phyloP scores from a whole-genome alignment of 176 grass and related monocot species.

The Ampelocalamus luodianensis region DNA sequence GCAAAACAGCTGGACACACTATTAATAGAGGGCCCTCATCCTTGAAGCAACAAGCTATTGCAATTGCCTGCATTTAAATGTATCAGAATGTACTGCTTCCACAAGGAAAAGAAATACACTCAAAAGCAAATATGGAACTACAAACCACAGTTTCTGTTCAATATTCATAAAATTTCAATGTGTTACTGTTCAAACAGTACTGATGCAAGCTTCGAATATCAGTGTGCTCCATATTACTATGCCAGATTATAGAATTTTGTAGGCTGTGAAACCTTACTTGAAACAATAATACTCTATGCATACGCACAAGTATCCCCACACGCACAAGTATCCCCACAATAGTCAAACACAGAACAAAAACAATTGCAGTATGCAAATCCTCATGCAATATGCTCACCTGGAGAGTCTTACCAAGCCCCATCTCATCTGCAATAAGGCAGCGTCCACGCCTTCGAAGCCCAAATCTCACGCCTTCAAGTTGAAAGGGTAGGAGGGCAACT shows the following conservation, averaged over 20 bases:
- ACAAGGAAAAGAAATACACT: too few species aligned
- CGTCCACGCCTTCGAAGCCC: constrained; percentile 74
- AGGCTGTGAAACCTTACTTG: constrained; percentile 14
- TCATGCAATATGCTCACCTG: constrained; percentile 57
- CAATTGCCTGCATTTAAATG: constrained; percentile 66
- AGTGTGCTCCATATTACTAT: too few species aligned
- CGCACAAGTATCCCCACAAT: neutral
- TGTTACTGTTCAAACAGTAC: too few species aligned
- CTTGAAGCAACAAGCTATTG: constrained; percentile 90
- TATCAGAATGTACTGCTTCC: too few species aligned
- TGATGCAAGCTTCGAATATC: too few species aligned
- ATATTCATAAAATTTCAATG: too few species aligned
- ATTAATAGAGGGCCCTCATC: constrained; percentile 81
- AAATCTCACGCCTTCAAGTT: constrained; percentile 85
- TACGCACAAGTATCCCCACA: neutral
- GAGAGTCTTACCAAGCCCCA: constrained; percentile 96
- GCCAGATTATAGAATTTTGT: neutral
- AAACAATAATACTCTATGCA: constrained; percentile 23
- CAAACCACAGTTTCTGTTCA: too few species aligned
- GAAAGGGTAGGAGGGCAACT: constrained; percentile 83
- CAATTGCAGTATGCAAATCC: constrained; percentile 14
- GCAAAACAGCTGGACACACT: constrained; percentile 86
- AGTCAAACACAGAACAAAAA: constrained; percentile 12
- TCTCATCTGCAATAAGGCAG: constrained; percentile 97
- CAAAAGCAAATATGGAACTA: too few species aligned